Base-by-base conservation (phyloP, 805 yeast species). In the Tetrapisispora fleetii region DNA sequence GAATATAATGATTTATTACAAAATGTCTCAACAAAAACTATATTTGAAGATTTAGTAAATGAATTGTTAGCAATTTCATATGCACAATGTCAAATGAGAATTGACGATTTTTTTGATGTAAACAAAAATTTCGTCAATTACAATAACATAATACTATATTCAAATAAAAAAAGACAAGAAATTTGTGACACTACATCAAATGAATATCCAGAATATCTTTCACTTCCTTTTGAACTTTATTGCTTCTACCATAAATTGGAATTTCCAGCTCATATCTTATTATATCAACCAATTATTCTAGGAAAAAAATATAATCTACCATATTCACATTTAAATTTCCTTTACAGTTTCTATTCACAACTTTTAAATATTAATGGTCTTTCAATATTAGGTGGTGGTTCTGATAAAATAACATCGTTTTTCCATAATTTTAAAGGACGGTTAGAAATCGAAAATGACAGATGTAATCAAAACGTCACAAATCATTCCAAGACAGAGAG, bases 211-310 rank as follows among this genome's bases (percentile, higher is more conserved):
- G 67, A 63, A 44, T 63, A 57, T 53, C 51, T 65, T 40, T 54
- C 64, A 1, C 40, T 65, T 21, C 62, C 67, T 16, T 65, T 63
- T 52, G 69, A 65, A 52, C 55, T 65, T n/a, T 65, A 65, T 48
- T 65, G 66, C 48, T 65, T 64, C 47, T 62, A 60, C 40, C 65
- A 65, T 37, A 55, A 60, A 35, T 55, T 62, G 36, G 67, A 62
- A 45, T 64, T 54, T 51, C 69, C 69, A 2, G 64, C 64, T 2
- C 59, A 64, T 36, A 51, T 65, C 8, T 47, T 65, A 28, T 49
- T 65, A 13, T 52, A 56, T 18, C 68, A 64, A 47, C 62, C 65
- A 2, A 52, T 62, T 13, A 28, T 50, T 5, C 45, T 65, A 28
- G 65, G 63, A 2, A 56, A 54, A 22, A 54, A 46, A 36, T 62